These are phyloP conservation scores for Enterocytospora artemiae DNA, from an alignment of 371 early-diverging fungal species.

Conservation along the genomic window DNA sequence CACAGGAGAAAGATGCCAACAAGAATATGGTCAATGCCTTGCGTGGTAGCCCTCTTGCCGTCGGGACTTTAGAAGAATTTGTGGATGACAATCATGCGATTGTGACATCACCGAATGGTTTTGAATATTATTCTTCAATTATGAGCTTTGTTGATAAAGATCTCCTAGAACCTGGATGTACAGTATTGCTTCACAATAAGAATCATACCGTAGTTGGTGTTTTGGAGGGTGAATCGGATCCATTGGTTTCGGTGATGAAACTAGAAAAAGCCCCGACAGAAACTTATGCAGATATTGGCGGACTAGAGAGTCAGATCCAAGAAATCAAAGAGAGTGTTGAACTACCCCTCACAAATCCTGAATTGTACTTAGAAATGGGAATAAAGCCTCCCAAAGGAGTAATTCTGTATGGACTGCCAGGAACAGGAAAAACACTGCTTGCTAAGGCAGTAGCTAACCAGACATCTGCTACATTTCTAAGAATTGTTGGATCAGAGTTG, in stretches of 20 bases:
- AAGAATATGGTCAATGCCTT: slow-evolving; percentile 86
- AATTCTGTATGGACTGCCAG: slow-evolving; percentile 93
- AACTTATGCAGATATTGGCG: slow-evolving; percentile 97
- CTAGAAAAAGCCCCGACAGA: slow-evolving; percentile 97
- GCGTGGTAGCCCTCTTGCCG: slow-evolving; percentile 94
- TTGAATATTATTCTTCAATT: slow-evolving; percentile 73
- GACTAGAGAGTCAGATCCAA: slow-evolving; percentile 92
- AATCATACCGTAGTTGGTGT: slow-evolving; percentile 77
- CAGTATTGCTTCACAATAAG: slow-evolving; percentile 56
- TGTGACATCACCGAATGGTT: slow-evolving; percentile 81
- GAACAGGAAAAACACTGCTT: slow-evolving; percentile 94
- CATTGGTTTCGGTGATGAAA: slow-evolving; percentile 98
- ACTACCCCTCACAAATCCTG: slow-evolving; percentile 95
- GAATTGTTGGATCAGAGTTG: slow-evolving; percentile 98
- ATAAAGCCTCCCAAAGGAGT: slow-evolving; percentile 99
- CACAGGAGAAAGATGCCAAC: slow-evolving; percentile 38
- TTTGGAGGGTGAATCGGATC: slow-evolving; percentile 86
- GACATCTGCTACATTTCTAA: slow-evolving; percentile 94
- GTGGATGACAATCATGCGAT: slow-evolving; percentile 99
- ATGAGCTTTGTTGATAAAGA: slow-evolving; percentile 59
- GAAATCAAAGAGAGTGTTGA: slow-evolving; percentile 99
- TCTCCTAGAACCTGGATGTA: slow-evolving; percentile 59
- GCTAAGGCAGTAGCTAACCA: slow-evolving; percentile 99
- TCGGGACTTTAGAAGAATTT: slow-evolving; percentile 95
- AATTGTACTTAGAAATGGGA: slow-evolving; percentile 98